Percentiles rank a stretch among this genome's conserved stretches.
phyloP scores from a whole-genome alignment of 257 asterid species.

The Fraxinus cuspidata region DNA sequence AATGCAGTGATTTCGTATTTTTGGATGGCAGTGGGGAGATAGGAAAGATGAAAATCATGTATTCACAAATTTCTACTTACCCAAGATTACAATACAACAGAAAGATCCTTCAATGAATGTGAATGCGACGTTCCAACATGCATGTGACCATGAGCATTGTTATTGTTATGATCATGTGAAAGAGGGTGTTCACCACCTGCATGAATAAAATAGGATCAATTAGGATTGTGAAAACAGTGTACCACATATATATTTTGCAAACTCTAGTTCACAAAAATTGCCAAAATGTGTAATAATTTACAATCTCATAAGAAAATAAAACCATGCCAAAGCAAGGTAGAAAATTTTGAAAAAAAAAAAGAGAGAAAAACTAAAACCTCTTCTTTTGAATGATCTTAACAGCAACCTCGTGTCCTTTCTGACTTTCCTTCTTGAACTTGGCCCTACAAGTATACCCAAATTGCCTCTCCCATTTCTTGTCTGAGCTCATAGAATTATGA shows the following conservation, averaged over 20 bases:
- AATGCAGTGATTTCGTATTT: no score
- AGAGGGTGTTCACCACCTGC: constrained; percentile 78
- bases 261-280: no score
- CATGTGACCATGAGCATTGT: constrained; percentile 53
- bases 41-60: not conserved
- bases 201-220: no score
- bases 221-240: no score
- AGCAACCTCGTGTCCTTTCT: constrained; percentile 57
- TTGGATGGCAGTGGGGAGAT: not conserved
- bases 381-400: constrained; percentile 57
- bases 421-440: constrained; percentile 54
- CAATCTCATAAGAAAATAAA: no score
- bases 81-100: constrained; percentile 78
- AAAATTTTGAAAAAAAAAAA: not conserved
- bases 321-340: no score
- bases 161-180: constrained; percentile 66
- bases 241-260: no score
- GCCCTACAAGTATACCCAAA: no score
- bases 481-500: no score
- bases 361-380: constrained; percentile 38
- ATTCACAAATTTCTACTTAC: constrained; percentile 44
- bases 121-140: constrained; percentile 72
- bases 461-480: no score
- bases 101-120: constrained; percentile 87
- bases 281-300: no score